A percentile compares a stretch with the other conserved stretches of the same genome.
phyloP scores from a whole-genome alignment of 352 stramenopile genomes.

The Phytophthora cactorum region DNA sequence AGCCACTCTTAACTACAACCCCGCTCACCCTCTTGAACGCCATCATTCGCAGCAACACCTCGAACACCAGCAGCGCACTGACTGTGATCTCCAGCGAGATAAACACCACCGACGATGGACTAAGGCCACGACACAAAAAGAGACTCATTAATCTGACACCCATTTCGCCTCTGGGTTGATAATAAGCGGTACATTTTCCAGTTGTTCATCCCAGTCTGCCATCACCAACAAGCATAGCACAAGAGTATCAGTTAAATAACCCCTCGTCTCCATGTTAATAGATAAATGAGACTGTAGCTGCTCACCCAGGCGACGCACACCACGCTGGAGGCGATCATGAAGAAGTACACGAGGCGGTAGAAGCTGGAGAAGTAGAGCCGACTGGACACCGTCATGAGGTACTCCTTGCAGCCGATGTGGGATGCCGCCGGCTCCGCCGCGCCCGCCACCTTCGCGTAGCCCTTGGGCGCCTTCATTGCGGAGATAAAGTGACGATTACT shows the following conservation, averaged over 20 bases:
- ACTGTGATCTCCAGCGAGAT: conserved; percentile 84
- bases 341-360: conserved; percentile 81
- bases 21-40: conserved; percentile 69
- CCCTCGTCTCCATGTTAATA: neutral
- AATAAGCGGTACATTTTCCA: conserved; percentile 70
- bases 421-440: conserved; percentile 14
- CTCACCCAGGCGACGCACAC: conserved; percentile 76
- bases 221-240: neutral
- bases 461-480: conserved; percentile 23
- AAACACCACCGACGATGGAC: conserved; percentile 76
- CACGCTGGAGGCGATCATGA: conserved; percentile 77
- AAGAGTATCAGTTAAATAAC: neutral
- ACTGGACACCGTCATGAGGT: conserved; percentile 74
- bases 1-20: neutral
- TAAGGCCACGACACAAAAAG: conserved; percentile 15
- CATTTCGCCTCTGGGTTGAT: neutral
- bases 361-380: conserved; percentile 86
- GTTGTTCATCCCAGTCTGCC: conserved; percentile 70
- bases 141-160: neutral
- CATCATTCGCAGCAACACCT: conserved; percentile 85
- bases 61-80: conserved; percentile 76
- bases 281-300: neutral
- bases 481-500: conserved; percentile 5
- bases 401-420: conserved; percentile 70
- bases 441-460: conserved; percentile 46